Conservation (phyloP, 805 yeast species). For the Clavispora carvajalis region DNA sequence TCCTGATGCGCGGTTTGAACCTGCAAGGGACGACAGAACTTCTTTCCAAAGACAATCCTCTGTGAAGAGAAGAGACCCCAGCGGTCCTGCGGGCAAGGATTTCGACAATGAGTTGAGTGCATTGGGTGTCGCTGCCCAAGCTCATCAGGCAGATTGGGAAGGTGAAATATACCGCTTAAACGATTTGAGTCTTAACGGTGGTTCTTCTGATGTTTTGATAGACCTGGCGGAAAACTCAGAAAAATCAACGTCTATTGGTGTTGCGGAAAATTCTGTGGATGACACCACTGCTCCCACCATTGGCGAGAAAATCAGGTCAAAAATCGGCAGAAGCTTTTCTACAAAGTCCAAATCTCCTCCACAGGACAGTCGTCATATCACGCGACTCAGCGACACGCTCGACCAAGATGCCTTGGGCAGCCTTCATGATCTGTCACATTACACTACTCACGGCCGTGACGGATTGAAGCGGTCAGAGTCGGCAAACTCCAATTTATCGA, state of each 20-base stretch:
- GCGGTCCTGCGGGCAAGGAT: constrained; percentile 8
- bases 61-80: constrained; percentile 30
- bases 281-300: constrained; percentile 2
- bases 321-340: constrained; percentile 7
- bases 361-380: constrained; percentile 3
- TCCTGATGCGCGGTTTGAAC: constrained; percentile 84
- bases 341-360: neutral
- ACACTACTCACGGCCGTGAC: constrained; percentile 6
- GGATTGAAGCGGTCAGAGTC: constrained; percentile 9
- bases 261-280: neutral
- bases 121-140: constrained; percentile 18
- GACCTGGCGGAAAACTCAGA: constrained; percentile 1
- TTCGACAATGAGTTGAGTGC: constrained; percentile 15
- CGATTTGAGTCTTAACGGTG: constrained; percentile 15
- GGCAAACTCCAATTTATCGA: constrained; percentile 11
- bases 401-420: constrained; percentile 1
- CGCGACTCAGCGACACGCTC: constrained; percentile 13
- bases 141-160: constrained; percentile 75
- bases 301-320: constrained; percentile 11
- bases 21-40: constrained; percentile 87
- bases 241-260: neutral
- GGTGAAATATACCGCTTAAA: constrained; percentile 51
- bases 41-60: constrained; percentile 63
- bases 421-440: constrained; percentile 5
- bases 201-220: constrained; percentile 1